Conservation (phyloP, 1,139 yeast species). For the Eremothecium cymbalariae region DNA sequence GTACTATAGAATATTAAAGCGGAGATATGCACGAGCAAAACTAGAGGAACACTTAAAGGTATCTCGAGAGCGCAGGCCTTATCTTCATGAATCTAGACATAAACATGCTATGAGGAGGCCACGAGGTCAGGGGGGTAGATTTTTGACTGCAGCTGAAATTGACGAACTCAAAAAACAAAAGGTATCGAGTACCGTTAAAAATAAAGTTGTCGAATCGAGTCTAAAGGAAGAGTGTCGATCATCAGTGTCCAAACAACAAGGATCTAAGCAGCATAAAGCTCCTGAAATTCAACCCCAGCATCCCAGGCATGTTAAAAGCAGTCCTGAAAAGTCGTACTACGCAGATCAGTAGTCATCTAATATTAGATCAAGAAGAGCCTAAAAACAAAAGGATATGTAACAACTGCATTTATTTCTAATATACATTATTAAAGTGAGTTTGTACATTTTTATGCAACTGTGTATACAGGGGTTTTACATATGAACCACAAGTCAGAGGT, state of each 20-base stretch:
- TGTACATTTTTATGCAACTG: no score
- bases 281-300: not conserved
- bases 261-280: not conserved
- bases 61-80: conserved; percentile 87
- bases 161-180: conserved; percentile 56
- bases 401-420: no score
- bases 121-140: conserved; percentile 97
- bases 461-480: no score
- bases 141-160: conserved; percentile 92
- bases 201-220: not conserved
- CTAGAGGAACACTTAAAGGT: conserved; percentile 82
- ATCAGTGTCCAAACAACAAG: not conserved
- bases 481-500: no score
- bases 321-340: no score
- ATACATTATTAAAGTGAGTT: no score
- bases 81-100: conserved; percentile 93
- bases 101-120: conserved; percentile 99
- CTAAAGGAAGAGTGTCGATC: not conserved
- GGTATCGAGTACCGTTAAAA: conserved; percentile 18
- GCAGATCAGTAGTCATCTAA: no score
- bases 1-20: conserved; percentile 84
- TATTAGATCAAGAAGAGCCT: no score
- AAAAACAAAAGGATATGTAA: no score
- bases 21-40: conserved; percentile 89
- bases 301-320: no score